Evolutionary conservation across 108 stramenopile genomes (phyloP).

Genomic region (Fistulifera solaris): DNA sequence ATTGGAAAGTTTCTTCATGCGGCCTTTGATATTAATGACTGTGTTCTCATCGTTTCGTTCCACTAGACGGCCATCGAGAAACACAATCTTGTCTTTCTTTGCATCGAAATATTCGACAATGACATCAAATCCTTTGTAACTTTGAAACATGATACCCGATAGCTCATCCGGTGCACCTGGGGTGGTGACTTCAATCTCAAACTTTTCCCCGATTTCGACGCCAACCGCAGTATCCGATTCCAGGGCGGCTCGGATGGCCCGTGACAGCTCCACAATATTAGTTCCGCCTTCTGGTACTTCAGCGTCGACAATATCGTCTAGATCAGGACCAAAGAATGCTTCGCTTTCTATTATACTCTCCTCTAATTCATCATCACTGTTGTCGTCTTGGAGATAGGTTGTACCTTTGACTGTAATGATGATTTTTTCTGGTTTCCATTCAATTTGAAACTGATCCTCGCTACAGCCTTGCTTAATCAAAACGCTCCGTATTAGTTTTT

Average conservation of each 20-base stretch:
- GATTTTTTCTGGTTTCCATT: constrained; percentile 50
- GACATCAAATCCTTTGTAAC: constrained; percentile 73
- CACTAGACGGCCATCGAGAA: constrained; percentile 47
- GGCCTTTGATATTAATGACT: constrained; percentile 57
- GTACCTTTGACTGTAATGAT: constrained; percentile 44
- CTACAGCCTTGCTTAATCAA: neutral
- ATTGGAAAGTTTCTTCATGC: constrained; percentile 63
- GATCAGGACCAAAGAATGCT: neutral
- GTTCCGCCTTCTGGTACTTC: constrained; percentile 16
- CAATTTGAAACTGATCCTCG: constrained; percentile 24
- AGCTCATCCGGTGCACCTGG: constrained; percentile 45
- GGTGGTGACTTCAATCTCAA: constrained; percentile 75
- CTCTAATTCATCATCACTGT: constrained; percentile 17
- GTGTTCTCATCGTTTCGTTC: constrained; percentile 49
- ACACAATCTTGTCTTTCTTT: constrained; percentile 32
- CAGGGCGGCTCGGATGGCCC: constrained; percentile 53
- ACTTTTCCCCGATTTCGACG: constrained; percentile 34
- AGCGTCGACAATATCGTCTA: constrained; percentile 11
- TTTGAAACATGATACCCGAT: constrained; percentile 49
- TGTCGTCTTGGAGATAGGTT: constrained; percentile 4
- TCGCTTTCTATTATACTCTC: constrained; percentile 7
- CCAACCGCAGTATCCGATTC: constrained; percentile 28
- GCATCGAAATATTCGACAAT: constrained; percentile 40
- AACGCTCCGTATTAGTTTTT: neutral
- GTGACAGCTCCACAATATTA: constrained; percentile 28